Evolutionary conservation across 495 filamentous ascomycete species (phyloP), one percentile per base, ranked within the genome.

Genomic region (Apiosordaria backusii): DNA sequence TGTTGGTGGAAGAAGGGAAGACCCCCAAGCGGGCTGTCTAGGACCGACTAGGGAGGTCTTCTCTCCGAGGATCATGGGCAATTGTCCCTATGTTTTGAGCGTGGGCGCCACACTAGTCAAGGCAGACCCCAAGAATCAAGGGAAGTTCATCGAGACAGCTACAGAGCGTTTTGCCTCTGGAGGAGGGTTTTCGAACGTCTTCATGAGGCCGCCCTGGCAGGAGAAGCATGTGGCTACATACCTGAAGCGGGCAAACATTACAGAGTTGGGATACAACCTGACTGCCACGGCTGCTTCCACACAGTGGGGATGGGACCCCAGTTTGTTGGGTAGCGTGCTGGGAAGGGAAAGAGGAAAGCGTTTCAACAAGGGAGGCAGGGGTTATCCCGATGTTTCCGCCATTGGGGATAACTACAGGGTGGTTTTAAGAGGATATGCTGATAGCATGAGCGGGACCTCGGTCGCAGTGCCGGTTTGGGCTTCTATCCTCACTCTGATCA

Each of bases 121-220:
- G 89, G 82, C 74, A 77, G 89, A 58, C 64, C 65, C 63, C 61
- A 27, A 61, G 68, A 65, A 15, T 71, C 80, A 54, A 72, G 77
- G 50, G 24, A 64, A 72, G 74, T 70, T 19, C 70, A 71, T 40
- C 73, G 75, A 83, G 68, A 75, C 83, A 66, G 75, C 77, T 69
- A 82, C 69, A 70, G 79, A 62, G 67, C 73, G 27, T 70, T 83
- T 85, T 75, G 75, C 76, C 23, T 86, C 83, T 7, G 87, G 88
- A 23, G 87, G 89, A 45, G 88, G 88, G 15, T 91, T 91, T 76
- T 87, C 83, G 67, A 90, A 91, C 70, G 79, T 90, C 72, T 92
- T 87, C 75, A 71, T 77, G 22, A 74, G 81, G 10, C 87, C 89
- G 0, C 60, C 66, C 6, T 92, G 86, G 70, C 89, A 92, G 71